Evolutionary conservation across 73 alveolate genomes (phyloP), one percentile per base, ranked within the genome.

Genomic region (Paramecium tetraurelia): DNA sequence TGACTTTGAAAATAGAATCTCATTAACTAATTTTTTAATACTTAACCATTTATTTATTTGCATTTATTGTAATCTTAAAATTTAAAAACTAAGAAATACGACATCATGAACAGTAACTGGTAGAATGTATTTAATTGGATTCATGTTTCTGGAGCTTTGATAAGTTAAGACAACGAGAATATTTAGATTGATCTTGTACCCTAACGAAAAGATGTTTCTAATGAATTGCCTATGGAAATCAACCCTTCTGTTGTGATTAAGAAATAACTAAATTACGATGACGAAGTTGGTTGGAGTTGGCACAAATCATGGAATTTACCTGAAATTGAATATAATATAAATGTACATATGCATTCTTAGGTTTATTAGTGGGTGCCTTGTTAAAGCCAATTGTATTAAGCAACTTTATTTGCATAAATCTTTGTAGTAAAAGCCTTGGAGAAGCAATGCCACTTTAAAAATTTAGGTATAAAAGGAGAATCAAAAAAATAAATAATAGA

Each of bases 291-390:
- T 5, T 63, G 93, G 89, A 70, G 92, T 27, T 94, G 97, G 97
- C 97, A 94, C 59, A 94, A 94, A 85, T 92, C 95, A 33, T 94
- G 97, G 97, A 94, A 94, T 72, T 89, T 94, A 18, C 97, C 97
- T 21, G 94, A 94, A 24, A 85, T 94, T 31, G 92, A 85, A 16
- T 85, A 86, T 41, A 44, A 87, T 12, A 50, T 94, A 3, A 94
- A 94, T 18, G 97, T 94, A 94, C 9, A 27, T 46, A 77, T 14
- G 31, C 24, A 31, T 27, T 63, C 24, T 2, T 5, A 63, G 29
- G 16, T 24, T 27, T 63, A 63, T 11, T 14, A 33, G 46, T 33
- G 7, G 9, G 18, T 18, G 18, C 41, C 41, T 63, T 2, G 0
- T 9, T 27, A 18, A 5, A 12, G 50, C 14, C 1, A 63, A 9